These are phyloP conservation scores for Trypanosoma melophagium DNA, from an alignment of 208 protist species.

Conservation along the genomic window DNA sequence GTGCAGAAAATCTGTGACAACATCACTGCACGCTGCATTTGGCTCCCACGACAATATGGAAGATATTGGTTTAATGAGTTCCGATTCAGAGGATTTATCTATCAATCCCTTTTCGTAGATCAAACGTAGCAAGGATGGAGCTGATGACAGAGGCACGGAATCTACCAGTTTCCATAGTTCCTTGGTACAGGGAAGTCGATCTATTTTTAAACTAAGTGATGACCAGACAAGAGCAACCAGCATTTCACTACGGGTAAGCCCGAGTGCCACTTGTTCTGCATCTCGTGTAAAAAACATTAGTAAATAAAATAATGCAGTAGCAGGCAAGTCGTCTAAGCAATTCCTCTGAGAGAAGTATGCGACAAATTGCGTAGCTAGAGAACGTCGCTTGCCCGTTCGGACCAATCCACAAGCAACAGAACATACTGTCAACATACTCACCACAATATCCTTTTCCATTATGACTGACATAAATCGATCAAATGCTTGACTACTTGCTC, in stretches of 20 bases:
- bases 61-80: constrained; percentile 26
- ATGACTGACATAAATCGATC: constrained; percentile 29
- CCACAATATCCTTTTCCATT: constrained; percentile 15
- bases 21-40: constrained; percentile 3
- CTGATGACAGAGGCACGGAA: constrained; percentile 17
- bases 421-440: constrained; percentile 25
- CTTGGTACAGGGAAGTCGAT: constrained; percentile 9
- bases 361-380: constrained; percentile 30
- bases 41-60: constrained; percentile 18
- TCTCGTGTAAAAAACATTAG: constrained; percentile 28
- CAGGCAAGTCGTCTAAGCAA: constrained; percentile 27
- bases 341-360: constrained; percentile 26
- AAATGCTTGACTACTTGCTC: constrained; percentile 31
- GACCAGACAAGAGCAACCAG: constrained; percentile 31
- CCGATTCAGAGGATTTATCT: constrained; percentile 12
- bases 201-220: constrained; percentile 30
- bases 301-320: constrained; percentile 20
- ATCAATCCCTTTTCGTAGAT: constrained; percentile 18
- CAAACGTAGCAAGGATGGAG: constrained; percentile 2
- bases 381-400: constrained; percentile 24
- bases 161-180: constrained; percentile 23
- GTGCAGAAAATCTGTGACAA: constrained; percentile 21
- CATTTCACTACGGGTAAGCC: constrained; percentile 23
- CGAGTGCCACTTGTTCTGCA: constrained; percentile 28
- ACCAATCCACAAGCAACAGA: constrained; percentile 25